These are phyloP conservation scores for Lippia alba DNA, from an alignment of 305 asterid genomes.

Conservation along the genomic window DNA sequence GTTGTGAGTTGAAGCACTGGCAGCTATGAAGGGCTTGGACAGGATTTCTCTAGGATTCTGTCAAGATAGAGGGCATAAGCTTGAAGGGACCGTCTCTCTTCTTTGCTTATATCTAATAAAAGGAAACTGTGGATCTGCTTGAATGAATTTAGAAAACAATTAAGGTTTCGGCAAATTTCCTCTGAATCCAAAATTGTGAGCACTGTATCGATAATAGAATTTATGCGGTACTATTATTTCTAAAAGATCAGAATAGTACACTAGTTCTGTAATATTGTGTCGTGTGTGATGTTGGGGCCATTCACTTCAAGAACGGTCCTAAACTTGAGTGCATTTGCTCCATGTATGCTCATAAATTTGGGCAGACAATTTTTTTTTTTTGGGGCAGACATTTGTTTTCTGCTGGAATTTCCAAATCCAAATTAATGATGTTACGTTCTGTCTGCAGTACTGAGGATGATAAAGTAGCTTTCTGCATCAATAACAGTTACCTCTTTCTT, in stretches of 20 bases:
- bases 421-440: neutral
- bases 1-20: slow-evolving; percentile 23
- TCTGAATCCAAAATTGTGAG: slow-evolving; percentile 7
- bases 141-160: slow-evolving; percentile 6
- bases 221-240: slow-evolving; percentile 2
- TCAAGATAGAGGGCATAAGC: too few relatives aligned
- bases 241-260: neutral
- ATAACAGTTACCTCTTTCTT: too few relatives aligned
- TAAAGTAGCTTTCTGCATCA: slow-evolving; percentile 7
- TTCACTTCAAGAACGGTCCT: neutral
- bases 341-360: neutral
- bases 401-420: slow-evolving; percentile 7
- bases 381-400: slow-evolving; percentile 2
- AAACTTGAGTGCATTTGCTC: slow-evolving; percentile 1
- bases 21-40: slow-evolving; percentile 21
- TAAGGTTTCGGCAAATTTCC: neutral
- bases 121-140: slow-evolving; percentile 10
- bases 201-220: neutral
- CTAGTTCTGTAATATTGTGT: neutral
- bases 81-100: neutral
- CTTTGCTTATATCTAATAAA: neutral
- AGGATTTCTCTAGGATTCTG: neutral
- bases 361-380: slow-evolving; percentile 1
- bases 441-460: slow-evolving; percentile 21
- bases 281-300: neutral